phyloP scores from a whole-genome alignment of 169 alveolate species.

The Amoebophrya sp. region DNA sequence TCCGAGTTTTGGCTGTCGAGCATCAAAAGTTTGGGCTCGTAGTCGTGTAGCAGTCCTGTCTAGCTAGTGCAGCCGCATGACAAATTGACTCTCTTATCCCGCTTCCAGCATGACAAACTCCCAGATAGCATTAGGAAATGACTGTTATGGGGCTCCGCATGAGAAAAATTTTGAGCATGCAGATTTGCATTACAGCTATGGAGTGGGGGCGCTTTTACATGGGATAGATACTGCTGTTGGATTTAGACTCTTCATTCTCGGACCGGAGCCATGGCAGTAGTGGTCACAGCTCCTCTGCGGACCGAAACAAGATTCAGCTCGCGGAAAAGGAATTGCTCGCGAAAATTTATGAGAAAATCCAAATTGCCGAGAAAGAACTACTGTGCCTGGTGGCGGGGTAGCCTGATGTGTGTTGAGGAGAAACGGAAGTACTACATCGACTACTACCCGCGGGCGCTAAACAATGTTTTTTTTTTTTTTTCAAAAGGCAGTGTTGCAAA shows the following conservation, averaged over 20 bases:
- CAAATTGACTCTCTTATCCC: too few species aligned
- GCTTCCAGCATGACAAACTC: too few species aligned
- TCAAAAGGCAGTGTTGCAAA: neutral
- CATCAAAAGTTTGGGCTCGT: too few species aligned
- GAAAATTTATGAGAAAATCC: neutral
- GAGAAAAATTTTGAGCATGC: too few species aligned
- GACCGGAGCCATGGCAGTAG: neutral
- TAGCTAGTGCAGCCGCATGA: too few species aligned
- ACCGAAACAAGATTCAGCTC: neutral
- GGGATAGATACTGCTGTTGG: neutral
- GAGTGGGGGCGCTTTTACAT: neutral
- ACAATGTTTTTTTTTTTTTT: too few species aligned
- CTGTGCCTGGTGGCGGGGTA: neutral
- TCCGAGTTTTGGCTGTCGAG: too few species aligned
- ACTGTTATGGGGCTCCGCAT: too few species aligned
- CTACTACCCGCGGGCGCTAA: too few species aligned
- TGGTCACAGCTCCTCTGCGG: neutral
- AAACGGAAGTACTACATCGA: too few species aligned
- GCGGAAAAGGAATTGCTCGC: neutral
- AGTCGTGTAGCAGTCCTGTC: too few species aligned
- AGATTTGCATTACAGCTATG: neutral
- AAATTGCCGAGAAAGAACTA: neutral
- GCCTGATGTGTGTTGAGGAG: neutral
- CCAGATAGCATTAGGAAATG: too few species aligned
- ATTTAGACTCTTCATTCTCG: neutral